These are phyloP conservation scores for Zopfochytrium polystomum DNA, from an alignment of 371 early-diverging fungal species.

Conservation along the genomic window DNA sequence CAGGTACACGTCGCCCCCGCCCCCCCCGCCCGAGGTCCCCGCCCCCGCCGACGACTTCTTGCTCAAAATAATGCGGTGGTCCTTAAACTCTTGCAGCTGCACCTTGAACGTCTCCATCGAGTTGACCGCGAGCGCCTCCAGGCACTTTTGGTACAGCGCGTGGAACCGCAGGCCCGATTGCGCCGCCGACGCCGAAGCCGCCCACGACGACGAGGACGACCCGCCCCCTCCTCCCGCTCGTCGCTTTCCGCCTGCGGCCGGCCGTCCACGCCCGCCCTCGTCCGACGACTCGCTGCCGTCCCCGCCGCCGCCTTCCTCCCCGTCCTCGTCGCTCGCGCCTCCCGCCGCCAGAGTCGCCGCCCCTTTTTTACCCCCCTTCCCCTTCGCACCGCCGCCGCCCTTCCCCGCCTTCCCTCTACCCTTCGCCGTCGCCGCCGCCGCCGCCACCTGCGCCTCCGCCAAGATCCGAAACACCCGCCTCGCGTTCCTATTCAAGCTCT, in stretches of 20 bases:
- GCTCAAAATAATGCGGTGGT: slow-evolving; percentile 80
- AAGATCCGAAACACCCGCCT: slow-evolving; percentile 67
- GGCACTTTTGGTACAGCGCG: slow-evolving; percentile 65
- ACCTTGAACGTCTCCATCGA: slow-evolving; percentile 78
- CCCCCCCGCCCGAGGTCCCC: no score
- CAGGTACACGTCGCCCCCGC: slow-evolving; percentile 78
- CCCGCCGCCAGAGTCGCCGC: neutral
- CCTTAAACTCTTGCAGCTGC: slow-evolving; percentile 85
- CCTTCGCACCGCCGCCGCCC: slow-evolving; percentile 23
- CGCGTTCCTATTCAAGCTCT: slow-evolving; percentile 77
- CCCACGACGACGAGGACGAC: no score
- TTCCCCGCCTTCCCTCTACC: slow-evolving; percentile 12
- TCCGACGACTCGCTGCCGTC: neutral
- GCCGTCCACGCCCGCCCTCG: no score
- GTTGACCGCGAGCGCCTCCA: slow-evolving; percentile 78
- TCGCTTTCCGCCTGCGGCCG: neutral
- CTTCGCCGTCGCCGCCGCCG: slow-evolving; percentile 33
- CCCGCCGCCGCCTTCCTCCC: neutral
- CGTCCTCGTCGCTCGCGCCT: neutral
- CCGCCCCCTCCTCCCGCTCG: neutral
- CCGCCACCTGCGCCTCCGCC: slow-evolving; percentile 51
- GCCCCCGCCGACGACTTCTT: slow-evolving; percentile 57
- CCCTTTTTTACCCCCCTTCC: neutral
- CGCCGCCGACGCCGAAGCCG: no score
- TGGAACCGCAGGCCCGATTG: slow-evolving; percentile 43